Evolutionary conservation across 768 basidiomycete species (phyloP).

Genomic region (Pleurotus cornucopiae): DNA sequence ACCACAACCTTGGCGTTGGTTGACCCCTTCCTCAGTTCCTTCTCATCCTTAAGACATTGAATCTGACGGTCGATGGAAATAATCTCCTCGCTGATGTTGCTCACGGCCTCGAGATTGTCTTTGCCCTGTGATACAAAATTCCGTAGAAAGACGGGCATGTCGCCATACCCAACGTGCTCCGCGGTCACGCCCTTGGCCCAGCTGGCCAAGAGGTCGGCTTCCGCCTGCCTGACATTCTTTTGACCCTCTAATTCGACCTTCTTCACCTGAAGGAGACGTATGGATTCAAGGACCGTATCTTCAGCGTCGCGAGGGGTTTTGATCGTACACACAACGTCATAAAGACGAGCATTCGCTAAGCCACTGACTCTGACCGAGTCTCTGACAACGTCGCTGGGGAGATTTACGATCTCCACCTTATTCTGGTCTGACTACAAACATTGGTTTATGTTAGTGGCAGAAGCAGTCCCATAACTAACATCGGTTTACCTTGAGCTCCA

Average conservation of each 20-base stretch:
- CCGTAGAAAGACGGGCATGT: constrained; percentile 38
- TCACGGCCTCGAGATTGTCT: constrained; percentile 28
- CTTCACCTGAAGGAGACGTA: constrained; percentile 31
- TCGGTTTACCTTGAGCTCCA: constrained; percentile 43
- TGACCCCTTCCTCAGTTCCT: constrained; percentile 28
- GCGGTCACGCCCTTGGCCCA: constrained; percentile 42
- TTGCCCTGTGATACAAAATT: constrained; percentile 34
- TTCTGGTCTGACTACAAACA: constrained; percentile 45
- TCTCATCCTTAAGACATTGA: constrained; percentile 26
- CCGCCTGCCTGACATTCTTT: constrained; percentile 33
- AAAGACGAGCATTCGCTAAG: constrained; percentile 41
- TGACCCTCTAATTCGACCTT: constrained; percentile 32
- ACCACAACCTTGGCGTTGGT: constrained; percentile 33
- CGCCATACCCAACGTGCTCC: constrained; percentile 32
- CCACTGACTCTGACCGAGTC: constrained; percentile 52
- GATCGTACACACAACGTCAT: constrained; percentile 51
- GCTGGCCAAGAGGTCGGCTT: constrained; percentile 34
- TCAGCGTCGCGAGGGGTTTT: constrained; percentile 10
- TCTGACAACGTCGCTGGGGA: constrained; percentile 47
- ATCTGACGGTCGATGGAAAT: constrained; percentile 35
- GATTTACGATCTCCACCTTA: constrained; percentile 43
- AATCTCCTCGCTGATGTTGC: constrained; percentile 35
- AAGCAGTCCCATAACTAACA: background rate
- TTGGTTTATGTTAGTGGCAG: no score
- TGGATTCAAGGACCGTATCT: constrained; percentile 25